These are phyloP conservation scores for Gossypium ekmanianum DNA, from an alignment of 345 rosid genomes.

Conservation along the genomic window DNA sequence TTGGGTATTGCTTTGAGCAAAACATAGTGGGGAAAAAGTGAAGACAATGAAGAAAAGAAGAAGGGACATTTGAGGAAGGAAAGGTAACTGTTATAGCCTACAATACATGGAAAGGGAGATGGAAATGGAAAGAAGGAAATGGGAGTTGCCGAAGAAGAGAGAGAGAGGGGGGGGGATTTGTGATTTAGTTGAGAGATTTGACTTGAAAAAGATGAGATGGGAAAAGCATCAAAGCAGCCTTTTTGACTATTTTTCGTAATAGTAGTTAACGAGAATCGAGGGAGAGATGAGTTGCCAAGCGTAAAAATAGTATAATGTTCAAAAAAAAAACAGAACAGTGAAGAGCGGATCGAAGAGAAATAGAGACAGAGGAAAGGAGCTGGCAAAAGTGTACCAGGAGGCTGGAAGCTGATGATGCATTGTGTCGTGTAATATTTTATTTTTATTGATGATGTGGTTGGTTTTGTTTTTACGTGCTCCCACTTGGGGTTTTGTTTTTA, in stretches of 20 bases:
- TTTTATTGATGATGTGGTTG: background rate
- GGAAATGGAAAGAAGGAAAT: background rate
- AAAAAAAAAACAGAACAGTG: background rate
- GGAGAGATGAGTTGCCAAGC: background rate
- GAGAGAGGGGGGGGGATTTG: background rate
- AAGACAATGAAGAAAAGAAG: slow-evolving; percentile 3
- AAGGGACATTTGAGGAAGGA: background rate
- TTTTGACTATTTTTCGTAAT: background rate
- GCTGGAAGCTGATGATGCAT: background rate
- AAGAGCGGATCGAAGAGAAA: background rate
- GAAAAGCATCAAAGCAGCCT: background rate
- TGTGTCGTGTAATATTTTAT: background rate
- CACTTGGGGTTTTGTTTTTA: background rate
- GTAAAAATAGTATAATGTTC: background rate
- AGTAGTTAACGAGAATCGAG: background rate
- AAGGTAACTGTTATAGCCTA: background rate
- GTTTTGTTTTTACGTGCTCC: background rate
- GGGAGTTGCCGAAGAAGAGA: background rate
- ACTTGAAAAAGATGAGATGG: background rate
- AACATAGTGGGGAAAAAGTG: slow-evolving; percentile 12
- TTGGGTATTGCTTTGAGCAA: slow-evolving; percentile 30
- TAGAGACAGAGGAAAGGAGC: background rate
- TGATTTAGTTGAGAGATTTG: background rate
- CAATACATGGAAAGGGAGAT: background rate
- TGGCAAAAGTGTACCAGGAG: background rate